These are phyloP conservation scores for Amanita molliuscula DNA, from an alignment of 768 basidiomycete species.

Conservation along the genomic window DNA sequence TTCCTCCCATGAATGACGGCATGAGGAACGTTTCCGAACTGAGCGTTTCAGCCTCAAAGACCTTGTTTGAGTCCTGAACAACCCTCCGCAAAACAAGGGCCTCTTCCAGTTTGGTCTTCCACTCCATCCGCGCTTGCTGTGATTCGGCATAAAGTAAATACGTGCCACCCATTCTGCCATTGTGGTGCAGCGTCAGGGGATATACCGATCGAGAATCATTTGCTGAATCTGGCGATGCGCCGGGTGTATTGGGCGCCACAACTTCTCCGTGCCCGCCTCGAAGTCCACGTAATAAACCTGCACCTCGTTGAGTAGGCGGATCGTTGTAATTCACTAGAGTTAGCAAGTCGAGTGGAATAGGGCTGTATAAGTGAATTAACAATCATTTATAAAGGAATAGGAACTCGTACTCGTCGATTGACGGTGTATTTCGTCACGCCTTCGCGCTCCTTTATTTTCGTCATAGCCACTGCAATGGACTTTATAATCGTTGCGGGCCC, in stretches of 20 bases:
- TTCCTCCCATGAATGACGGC: slow-evolving; percentile 42
- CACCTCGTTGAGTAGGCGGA: slow-evolving; percentile 55
- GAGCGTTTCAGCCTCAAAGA: slow-evolving; percentile 88
- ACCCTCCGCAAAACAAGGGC: slow-evolving; percentile 77
- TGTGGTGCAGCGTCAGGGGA: slow-evolving; percentile 83
- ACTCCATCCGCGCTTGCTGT: slow-evolving; percentile 59
- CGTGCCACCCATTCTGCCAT: slow-evolving; percentile 75
- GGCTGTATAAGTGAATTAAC: slow-evolving; percentile 44
- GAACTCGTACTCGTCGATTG: slow-evolving; percentile 52
- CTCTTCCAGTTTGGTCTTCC: slow-evolving; percentile 89
- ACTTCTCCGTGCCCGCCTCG: slow-evolving; percentile 18
- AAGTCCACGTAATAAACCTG: slow-evolving; percentile 54
- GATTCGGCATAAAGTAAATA: slow-evolving; percentile 82
- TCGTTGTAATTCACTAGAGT: slow-evolving; percentile 77
- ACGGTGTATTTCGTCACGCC: slow-evolving; percentile 70
- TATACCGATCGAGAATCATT: slow-evolving; percentile 65
- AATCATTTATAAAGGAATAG: slow-evolving; percentile 2
- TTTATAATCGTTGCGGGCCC: neutral
- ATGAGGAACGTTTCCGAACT: slow-evolving; percentile 83
- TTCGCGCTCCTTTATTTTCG: slow-evolving; percentile 67
- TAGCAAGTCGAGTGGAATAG: slow-evolving; percentile 86
- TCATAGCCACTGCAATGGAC: slow-evolving; percentile 61
- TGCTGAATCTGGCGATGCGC: slow-evolving; percentile 17
- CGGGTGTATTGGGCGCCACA: slow-evolving; percentile 6
- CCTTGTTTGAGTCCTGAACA: slow-evolving; percentile 88